Evolutionary conservation across 2,329 filamentous ascomycete genomes (phyloP).

Genomic region (Fusarium xyrophilum): DNA sequence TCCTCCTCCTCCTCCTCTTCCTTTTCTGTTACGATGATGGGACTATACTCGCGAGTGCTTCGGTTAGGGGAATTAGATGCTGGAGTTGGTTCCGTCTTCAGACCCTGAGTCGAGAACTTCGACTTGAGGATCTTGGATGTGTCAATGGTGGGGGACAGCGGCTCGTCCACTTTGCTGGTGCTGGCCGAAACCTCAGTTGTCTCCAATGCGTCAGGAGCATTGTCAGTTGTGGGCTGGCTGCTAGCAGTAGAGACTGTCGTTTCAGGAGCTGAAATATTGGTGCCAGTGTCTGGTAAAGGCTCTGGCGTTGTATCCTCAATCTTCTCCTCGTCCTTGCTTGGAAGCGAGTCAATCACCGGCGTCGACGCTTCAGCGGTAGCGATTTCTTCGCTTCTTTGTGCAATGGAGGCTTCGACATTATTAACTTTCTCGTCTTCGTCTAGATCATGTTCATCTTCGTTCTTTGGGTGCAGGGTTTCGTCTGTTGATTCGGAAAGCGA

Average conservation of each 20-base stretch:
- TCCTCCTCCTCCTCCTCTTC: neutral
- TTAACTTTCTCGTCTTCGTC: conserved; percentile 30
- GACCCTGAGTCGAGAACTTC: conserved; percentile 43
- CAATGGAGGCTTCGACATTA: conserved; percentile 6
- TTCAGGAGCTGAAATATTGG: conserved; percentile 27
- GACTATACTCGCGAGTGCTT: conserved; percentile 9
- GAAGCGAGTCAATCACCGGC: neutral
- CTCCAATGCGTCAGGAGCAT: conserved; percentile 26
- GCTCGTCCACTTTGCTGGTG: conserved; percentile 19
- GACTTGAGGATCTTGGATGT: conserved; percentile 36
- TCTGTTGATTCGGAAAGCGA: conserved; percentile 70
- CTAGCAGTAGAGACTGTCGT: conserved; percentile 10
- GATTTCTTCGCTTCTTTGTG: neutral
- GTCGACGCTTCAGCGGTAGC: neutral
- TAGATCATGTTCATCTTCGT: conserved; percentile 17
- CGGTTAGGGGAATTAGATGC: conserved; percentile 11
- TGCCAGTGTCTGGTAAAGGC: conserved; percentile 33
- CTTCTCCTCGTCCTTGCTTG: conserved; percentile 3
- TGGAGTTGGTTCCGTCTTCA: conserved; percentile 24
- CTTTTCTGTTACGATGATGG: conserved; percentile 21
- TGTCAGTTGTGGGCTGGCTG: conserved; percentile 24
- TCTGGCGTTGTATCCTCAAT: conserved; percentile 7
- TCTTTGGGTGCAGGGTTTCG: conserved; percentile 58
- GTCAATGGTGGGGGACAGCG: conserved; percentile 22
- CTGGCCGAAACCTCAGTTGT: conserved; percentile 18